These are phyloP conservation scores for Umbilicus rupestris DNA, from an alignment of 164 flowering plant genomes.

Conservation along the genomic window DNA sequence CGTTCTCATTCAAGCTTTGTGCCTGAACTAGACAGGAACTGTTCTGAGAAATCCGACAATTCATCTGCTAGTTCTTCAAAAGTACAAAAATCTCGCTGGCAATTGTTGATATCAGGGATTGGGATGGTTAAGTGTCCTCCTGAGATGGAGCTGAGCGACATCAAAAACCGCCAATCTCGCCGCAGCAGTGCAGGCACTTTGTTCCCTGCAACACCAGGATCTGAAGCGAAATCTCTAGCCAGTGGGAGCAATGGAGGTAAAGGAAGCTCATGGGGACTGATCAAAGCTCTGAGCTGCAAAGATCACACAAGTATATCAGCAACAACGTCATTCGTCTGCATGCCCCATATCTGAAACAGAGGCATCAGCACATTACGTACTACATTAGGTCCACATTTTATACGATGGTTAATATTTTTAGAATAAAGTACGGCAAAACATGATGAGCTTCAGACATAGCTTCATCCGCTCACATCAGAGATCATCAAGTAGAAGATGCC, in stretches of 20 bases:
- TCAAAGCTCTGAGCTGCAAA: conserved; percentile 8
- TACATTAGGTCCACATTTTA: background rate
- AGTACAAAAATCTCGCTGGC: background rate
- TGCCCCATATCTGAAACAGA: background rate
- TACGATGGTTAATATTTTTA: background rate
- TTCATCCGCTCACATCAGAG: background rate
- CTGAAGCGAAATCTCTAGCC: background rate
- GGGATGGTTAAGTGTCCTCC: conserved; percentile 5
- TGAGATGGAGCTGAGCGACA: conserved; percentile 7
- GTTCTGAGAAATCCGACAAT: background rate
- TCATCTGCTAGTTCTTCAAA: conserved; percentile 1
- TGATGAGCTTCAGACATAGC: conserved; percentile 1
- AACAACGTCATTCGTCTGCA: background rate
- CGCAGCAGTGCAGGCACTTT: background rate
- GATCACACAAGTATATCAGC: background rate
- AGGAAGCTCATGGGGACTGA: conserved; percentile 7
- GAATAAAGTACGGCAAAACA: background rate
- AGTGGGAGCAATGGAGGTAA: background rate
- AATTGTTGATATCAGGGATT: background rate
- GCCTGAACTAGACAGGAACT: conserved; percentile 2
- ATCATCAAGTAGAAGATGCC: background rate
- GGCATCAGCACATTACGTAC: background rate
- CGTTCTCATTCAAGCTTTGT: background rate
- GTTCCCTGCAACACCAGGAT: background rate
- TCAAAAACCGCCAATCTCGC: conserved; percentile 6